Evolutionary conservation across 768 basidiomycete species (phyloP), one percentile per base, ranked within the genome.

Genomic region (Kwoniella botswanensis): DNA sequence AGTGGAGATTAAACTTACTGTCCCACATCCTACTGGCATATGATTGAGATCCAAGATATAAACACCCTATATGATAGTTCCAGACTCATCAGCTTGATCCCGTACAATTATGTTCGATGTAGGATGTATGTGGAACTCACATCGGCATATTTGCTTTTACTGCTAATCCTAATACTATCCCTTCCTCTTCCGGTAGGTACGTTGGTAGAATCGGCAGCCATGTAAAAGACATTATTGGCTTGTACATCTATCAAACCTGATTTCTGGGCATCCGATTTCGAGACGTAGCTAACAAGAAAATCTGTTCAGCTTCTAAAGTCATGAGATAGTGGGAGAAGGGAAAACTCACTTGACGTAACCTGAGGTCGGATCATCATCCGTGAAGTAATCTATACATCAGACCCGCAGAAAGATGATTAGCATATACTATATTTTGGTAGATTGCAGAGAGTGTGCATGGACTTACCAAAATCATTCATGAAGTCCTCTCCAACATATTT

Each of bases 21-120:
- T 81, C 3, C 82, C 82, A 64, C 82, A 83, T 43, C 82, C 82
- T 0, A 82, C 81, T 5, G 82, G 82, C 77, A 83, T 80, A 63
- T 83, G 81, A 50, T 78, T 76, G 17, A 83, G 46, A 63, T 83
- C 82, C 22, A 83, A 69, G 42, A 83, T 79, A 58, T 83, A 83
- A 5, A 83, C 78, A n/a, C 82, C 79, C 79, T 82, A 52, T 24
- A 17, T 21, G 29, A 3, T 50, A 60, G 69, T 59, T 74, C 55
- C 63, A 42, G 52, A 52, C 9, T 26, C 12, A 11, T 35, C 35
- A 35, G 35, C 7, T 35, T 35, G 35, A 35, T 7, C 6, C 35
- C 35, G 35, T 35, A 35, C 35, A 7, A 7, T 35, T 7, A 35
- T 7, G 35, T 7, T 9, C 0, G 6, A 7, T 18, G 15, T 6